Evolutionary conservation across 495 filamentous ascomycete species (phyloP).

Genomic region (Penicillium goetzii): DNA sequence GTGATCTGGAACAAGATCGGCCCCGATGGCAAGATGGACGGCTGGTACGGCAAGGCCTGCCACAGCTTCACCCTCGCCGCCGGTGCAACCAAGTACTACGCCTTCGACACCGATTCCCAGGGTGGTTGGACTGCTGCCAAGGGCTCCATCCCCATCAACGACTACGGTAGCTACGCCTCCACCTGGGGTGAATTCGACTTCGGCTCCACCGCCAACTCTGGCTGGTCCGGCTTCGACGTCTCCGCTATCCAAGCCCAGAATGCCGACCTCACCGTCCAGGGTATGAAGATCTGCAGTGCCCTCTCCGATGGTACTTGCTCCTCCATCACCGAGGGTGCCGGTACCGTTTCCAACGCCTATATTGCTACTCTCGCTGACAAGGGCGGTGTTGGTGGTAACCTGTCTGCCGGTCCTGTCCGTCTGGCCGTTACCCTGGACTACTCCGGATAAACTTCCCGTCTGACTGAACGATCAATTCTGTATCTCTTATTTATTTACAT

Average conservation of each 20-base stretch:
- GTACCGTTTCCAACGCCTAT: constrained; percentile 41
- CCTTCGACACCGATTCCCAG: constrained; percentile 51
- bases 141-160: constrained; percentile 38
- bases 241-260: constrained; percentile 44
- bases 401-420: constrained; percentile 35
- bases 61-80: constrained; percentile 45
- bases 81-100: constrained; percentile 49
- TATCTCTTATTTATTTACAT: constrained; percentile 15
- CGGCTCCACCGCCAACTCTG: constrained; percentile 35
- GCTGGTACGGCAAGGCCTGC: constrained; percentile 47
- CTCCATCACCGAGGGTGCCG: constrained; percentile 32
- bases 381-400: constrained; percentile 47
- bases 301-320: constrained; percentile 34
- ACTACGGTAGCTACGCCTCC: constrained; percentile 39
- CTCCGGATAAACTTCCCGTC: constrained; percentile 24
- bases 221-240: constrained; percentile 50
- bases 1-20: constrained; percentile 59
- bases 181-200: constrained; percentile 53
- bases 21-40: constrained; percentile 38
- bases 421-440: constrained; percentile 37
- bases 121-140: constrained; percentile 41
- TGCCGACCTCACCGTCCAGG: constrained; percentile 36
- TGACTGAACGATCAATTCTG: constrained; percentile 1
- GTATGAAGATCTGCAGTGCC: constrained; percentile 42
- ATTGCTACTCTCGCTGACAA: constrained; percentile 31